Conservation (phyloP, 306 rosid genomes). For the Cajanus cajan region DNA sequence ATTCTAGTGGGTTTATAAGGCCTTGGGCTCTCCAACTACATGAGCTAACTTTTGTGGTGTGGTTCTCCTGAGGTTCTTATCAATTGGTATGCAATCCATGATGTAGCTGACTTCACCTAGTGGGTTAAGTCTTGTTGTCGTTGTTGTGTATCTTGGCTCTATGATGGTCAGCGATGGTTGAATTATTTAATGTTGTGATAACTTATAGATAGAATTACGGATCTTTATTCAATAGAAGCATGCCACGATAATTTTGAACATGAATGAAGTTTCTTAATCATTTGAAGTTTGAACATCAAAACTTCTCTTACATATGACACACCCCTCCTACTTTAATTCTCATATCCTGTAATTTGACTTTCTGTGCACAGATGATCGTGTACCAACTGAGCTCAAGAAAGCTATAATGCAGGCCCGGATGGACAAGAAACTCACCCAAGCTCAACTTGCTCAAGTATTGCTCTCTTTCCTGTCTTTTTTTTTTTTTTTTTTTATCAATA, state of each 20-base stretch:
- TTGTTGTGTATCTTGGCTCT: not conserved
- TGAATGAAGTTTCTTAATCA: not conserved
- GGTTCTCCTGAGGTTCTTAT: too few species aligned
- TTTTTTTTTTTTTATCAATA: too few species aligned
- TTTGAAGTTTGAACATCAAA: not conserved
- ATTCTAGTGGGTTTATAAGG: too few species aligned
- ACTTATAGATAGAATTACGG: not conserved
- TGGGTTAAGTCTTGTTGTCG: not conserved
- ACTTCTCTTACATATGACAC: not conserved
- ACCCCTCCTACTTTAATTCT: not conserved
- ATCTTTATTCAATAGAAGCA: not conserved
- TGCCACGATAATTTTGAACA: not conserved
- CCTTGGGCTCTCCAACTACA: too few species aligned
- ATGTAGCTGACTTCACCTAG: not conserved
- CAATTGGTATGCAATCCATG: not conserved
- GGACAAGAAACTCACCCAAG: slow-evolving; percentile 41
- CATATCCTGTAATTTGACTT: not conserved
- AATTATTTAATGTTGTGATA: not conserved
- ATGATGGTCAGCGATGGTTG: not conserved
- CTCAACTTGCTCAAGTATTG: slow-evolving; percentile 42
- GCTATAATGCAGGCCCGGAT: slow-evolving; percentile 45
- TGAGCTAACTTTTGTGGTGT: too few species aligned
- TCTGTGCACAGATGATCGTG: slow-evolving; percentile 43
- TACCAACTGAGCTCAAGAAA: slow-evolving; percentile 44
- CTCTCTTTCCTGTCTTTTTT: not conserved